These are phyloP conservation scores for Sugiyamaella paludigena DNA, from an alignment of 1,139 yeast genomes.

Conservation along the genomic window DNA sequence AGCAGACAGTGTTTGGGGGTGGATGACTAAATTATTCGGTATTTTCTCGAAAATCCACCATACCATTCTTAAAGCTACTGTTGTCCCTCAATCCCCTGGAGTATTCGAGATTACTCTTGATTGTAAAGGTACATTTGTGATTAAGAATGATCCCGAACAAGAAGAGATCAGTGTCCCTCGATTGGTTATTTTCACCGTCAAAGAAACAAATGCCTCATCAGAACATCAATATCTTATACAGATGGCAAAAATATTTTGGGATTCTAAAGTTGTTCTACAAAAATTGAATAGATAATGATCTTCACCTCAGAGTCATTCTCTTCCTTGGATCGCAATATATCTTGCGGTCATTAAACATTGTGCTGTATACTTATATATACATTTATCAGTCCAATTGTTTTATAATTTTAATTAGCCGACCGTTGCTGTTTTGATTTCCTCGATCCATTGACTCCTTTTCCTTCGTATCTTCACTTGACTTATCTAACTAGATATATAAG, in stretches of 20 bases:
- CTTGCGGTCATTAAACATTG: no score
- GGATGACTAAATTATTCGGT: not conserved
- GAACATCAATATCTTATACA: not conserved
- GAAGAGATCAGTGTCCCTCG: not conserved
- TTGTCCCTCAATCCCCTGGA: not conserved
- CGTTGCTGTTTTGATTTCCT: no score
- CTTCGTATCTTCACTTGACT: no score
- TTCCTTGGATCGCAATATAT: no score
- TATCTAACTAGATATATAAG: no score
- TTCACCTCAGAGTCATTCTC: no score
- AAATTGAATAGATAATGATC: not conserved
- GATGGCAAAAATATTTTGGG: slow-evolving; percentile 1
- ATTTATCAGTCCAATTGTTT: no score
- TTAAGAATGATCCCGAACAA: not conserved
- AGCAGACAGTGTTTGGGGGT: not conserved
- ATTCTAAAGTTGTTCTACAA: slow-evolving; percentile 1
- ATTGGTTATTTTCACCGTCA: not conserved
- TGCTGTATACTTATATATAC: no score
- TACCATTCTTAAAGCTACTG: not conserved
- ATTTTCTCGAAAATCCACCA: not conserved
- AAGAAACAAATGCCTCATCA: not conserved
- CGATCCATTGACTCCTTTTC: no score
- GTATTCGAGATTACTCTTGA: not conserved
- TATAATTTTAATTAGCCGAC: no score
- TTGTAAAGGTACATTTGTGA: not conserved